phyloP scores from a whole-genome alignment of 352 stramenopile species.

The Pythium aphanidermatum region DNA sequence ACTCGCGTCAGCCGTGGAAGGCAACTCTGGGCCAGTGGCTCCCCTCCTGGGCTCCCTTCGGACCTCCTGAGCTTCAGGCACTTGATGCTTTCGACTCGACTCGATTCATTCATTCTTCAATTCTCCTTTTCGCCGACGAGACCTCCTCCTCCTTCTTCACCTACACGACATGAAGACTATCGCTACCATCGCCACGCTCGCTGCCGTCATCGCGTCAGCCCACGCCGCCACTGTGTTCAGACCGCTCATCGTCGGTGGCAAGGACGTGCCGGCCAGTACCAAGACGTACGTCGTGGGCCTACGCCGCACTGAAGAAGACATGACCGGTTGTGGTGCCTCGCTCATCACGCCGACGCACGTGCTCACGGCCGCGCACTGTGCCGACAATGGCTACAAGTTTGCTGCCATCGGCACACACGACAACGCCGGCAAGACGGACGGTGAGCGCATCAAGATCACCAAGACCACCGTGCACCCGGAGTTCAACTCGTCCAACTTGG shows the following conservation, averaged over 20 bases:
- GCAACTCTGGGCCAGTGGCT: too few species aligned
- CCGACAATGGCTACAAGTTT: slow-evolving; percentile 29
- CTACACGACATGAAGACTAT: too few species aligned
- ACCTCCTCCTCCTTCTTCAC: too few species aligned
- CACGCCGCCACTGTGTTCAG: slow-evolving; percentile 12
- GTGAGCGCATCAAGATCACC: slow-evolving; percentile 25
- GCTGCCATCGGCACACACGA: slow-evolving; percentile 54
- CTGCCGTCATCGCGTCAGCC: neutral
- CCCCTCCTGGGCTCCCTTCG: too few species aligned
- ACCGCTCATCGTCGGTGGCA: slow-evolving; percentile 44
- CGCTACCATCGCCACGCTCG: too few species aligned
- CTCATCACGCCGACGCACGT: slow-evolving; percentile 48
- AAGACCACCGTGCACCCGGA: neutral
- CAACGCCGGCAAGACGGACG: slow-evolving; percentile 32
- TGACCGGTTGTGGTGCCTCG: slow-evolving; percentile 23
- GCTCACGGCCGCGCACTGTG: slow-evolving; percentile 43
- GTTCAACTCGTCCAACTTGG: slow-evolving; percentile 1
- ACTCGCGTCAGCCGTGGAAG: too few species aligned
- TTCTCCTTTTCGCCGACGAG: too few species aligned
- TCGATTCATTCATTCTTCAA: too few species aligned
- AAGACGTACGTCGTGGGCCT: slow-evolving; percentile 28
- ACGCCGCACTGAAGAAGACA: slow-evolving; percentile 7
- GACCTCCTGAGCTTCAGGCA: too few species aligned
- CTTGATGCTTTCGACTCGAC: too few species aligned
- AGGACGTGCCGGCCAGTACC: slow-evolving; percentile 26